Percentiles rank a stretch among this genome's conserved stretches.
Evolutionary conservation across 2,329 filamentous ascomycete species (phyloP).

Genomic region (Phoma herbarum): DNA sequence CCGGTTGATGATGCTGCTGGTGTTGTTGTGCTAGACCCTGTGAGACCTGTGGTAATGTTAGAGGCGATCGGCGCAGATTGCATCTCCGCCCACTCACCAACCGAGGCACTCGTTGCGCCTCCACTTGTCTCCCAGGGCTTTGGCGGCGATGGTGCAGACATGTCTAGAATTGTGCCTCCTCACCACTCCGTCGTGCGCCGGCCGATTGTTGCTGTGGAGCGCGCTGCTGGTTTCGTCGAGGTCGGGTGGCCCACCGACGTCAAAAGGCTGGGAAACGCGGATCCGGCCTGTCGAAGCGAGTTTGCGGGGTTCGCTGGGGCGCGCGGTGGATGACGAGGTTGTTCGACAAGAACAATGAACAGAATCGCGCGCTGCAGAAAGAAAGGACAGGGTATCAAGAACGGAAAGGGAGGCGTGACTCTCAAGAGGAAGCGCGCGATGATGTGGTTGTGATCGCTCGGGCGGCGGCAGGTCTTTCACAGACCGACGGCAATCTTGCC

Average conservation of each 20-base stretch:
- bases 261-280: constrained; percentile 25
- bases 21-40: constrained; percentile 51
- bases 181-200: constrained; percentile 36
- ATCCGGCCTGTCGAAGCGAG: constrained; percentile 27
- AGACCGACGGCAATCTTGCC: constrained; percentile 31
- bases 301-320: constrained; percentile 38
- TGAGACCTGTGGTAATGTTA: constrained; percentile 45
- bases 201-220: constrained; percentile 19
- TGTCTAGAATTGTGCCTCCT: constrained; percentile 45
- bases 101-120: constrained; percentile 58
- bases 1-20: constrained; percentile 53
- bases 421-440: constrained; percentile 12
- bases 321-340: constrained; percentile 3
- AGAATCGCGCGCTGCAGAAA: constrained; percentile 1
- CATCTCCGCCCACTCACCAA: constrained; percentile 42
- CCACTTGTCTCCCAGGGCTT: constrained; percentile 95
- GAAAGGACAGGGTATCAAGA: constrained; percentile 13
- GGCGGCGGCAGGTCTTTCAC: constrained; percentile 33
- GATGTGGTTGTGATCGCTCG: constrained; percentile 22
- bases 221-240: constrained; percentile 26
- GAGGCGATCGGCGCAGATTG: constrained; percentile 27
- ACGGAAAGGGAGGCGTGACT: constrained; percentile 4
- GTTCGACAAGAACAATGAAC: not conserved
- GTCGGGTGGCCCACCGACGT: constrained; percentile 13
- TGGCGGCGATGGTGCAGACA: constrained; percentile 79